Evolutionary conservation across 306 rosid species (phyloP).

Genomic region (Sicyos baderoa): DNA sequence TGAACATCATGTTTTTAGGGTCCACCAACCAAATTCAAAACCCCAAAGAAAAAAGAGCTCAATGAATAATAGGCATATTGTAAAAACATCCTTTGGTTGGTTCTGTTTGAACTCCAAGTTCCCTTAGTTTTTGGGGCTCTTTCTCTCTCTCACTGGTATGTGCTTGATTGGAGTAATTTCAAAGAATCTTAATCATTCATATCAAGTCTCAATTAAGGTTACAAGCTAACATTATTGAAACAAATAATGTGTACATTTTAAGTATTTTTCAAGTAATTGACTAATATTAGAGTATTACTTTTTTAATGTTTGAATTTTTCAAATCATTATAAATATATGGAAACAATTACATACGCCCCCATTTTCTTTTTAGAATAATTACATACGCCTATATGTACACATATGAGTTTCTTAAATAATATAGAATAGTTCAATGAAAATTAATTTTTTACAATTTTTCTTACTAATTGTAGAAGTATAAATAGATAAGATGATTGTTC

Average conservation of each 20-base stretch:
- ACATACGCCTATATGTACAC: no score
- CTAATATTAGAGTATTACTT: not conserved
- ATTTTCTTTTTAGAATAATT: no score
- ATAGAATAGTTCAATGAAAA: no score
- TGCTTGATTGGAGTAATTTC: not conserved
- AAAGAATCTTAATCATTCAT: not conserved
- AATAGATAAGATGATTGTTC: no score
- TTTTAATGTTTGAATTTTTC: not conserved
- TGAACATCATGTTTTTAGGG: slow-evolving; percentile 14
- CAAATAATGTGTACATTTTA: not conserved
- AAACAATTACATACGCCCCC: no score
- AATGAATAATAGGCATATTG: not conserved
- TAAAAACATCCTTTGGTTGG: not conserved
- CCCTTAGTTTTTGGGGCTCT: not conserved
- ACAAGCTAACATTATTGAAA: not conserved
- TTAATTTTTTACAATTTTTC: no score
- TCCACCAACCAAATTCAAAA: not conserved
- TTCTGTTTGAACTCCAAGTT: not conserved
- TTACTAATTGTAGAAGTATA: no score
- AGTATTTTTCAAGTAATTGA: not conserved
- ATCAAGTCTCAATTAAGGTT: slow-evolving; percentile 8
- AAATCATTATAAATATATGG: not conserved
- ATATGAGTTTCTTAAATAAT: no score
- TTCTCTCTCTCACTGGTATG: not conserved
- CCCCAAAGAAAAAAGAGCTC: not conserved